Conservation (phyloP, 2,329 filamentous ascomycete species). For the Fusarium agapanthi region DNA sequence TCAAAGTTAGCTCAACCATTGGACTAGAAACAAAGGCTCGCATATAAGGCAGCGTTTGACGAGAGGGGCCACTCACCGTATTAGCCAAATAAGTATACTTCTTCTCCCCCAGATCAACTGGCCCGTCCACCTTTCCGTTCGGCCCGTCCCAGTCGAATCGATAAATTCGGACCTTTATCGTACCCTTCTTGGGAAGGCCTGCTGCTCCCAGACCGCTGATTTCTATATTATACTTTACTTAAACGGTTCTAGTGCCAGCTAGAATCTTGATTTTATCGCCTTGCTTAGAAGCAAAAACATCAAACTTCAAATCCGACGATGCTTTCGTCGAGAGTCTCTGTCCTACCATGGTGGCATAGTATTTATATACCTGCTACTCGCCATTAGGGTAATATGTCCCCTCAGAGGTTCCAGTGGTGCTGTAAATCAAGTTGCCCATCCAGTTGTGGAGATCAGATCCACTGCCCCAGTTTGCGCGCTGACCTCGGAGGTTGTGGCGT, state of each 20-base stretch:
- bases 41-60: rapidly evolving
- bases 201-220: rapidly evolving
- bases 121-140: background rate
- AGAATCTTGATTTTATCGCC: background rate
- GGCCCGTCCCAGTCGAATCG: background rate
- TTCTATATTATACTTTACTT: background rate
- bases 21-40: rapidly evolving
- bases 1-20: background rate
- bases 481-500: background rate
- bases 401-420: background rate
- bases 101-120: background rate
- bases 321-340: background rate
- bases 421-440: background rate
- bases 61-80: background rate
- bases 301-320: background rate
- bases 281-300: background rate
- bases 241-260: background rate
- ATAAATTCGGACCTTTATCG: background rate
- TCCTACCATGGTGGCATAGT: background rate
- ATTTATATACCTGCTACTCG: background rate
- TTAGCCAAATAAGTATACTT: background rate
- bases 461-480: background rate
- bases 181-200: rapidly evolving
- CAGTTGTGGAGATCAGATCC: background rate
- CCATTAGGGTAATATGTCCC: background rate